Evolutionary conservation across 208 protist genomes (phyloP), one percentile per base, ranked within the genome.

Genomic region (Eutreptiella sp.): DNA sequence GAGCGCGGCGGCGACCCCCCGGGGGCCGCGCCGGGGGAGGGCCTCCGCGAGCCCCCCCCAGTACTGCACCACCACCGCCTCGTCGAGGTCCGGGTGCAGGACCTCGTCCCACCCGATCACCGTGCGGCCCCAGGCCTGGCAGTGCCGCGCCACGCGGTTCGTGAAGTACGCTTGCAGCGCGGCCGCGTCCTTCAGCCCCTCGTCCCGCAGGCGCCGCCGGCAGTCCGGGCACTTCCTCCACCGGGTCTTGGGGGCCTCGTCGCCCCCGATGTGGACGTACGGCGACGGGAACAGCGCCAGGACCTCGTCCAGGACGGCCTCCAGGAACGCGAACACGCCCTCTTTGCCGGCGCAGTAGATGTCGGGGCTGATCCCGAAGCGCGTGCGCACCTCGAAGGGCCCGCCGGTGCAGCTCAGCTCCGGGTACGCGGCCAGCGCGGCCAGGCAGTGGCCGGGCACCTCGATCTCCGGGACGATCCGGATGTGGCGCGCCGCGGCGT

Each of bases 41-140:
- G 47, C 19, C 14, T 3, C 4, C 24, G 35, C 14, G 19, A 19
- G 27, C 27, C 47, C 27, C 41, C 47, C 41, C 47, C 47, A 53
- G 0, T 33, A 29, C 9, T 53, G 47, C 14, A 53, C 19, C 11
- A 53, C 41, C 0, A 1, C 2, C 32, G n/a, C 2, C 2, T 7
- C 7, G 32, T 28, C 1, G 1, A 48, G 35, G 7, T 21, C 43
- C 3, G 26, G 24, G 26, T 34, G 23, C 3, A 53, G 3, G 5
- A 53, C 27, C 14, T 53, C 47, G 28, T 53, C 47, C 47, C 47
- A 53, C n/a, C 47, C 47, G 28, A 33, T 33, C 3, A 53, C 29
- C 23, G 5, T 34, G 38, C 28, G 23, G 0, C 27, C 11, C 1
- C 28, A 28, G 0, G 3, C 28, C 16, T 29, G 0, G 28, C 24